Evolutionary conservation across 2,329 filamentous ascomycete species (phyloP).

Genomic region (Leptographium radiaticola): DNA sequence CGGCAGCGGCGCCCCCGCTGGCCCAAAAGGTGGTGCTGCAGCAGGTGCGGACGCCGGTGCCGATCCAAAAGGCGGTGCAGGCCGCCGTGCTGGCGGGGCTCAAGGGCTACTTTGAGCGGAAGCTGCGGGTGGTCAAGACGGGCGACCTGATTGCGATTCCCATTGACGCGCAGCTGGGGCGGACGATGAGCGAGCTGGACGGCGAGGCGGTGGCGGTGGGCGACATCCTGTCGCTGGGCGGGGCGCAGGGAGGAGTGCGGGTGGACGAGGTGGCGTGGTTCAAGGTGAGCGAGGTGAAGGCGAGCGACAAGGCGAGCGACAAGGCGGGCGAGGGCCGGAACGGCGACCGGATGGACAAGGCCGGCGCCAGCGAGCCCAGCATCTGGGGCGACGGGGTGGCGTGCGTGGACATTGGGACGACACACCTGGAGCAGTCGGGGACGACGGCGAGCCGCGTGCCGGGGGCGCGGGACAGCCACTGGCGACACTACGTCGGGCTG

Average conservation of each 20-base stretch:
- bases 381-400: conserved; percentile 70
- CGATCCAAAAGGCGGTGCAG: conserved; percentile 74
- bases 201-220: conserved; percentile 53
- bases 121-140: conserved; percentile 67
- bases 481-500: conserved; percentile 81
- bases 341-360: conserved; percentile 33
- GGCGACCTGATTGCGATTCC: conserved; percentile 84
- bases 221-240: conserved; percentile 44
- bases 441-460: conserved; percentile 74
- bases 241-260: conserved; percentile 12
- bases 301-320: conserved; percentile 31
- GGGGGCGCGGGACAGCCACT: conserved; percentile 60
- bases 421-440: conserved; percentile 84
- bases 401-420: conserved; percentile 72
- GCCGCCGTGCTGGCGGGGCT: conserved; percentile 75
- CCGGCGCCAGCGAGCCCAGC: conserved; percentile 42
- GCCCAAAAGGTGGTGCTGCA: conserved; percentile 71
- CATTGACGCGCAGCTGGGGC: conserved; percentile 74
- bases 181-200: conserved; percentile 62
- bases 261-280: conserved; percentile 76
- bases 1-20: conserved; percentile 42
- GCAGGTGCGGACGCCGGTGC: conserved; percentile 79
- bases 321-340: conserved; percentile 26
- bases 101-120: conserved; percentile 78
- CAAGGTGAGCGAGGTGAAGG: conserved; percentile 63